phyloP scores from a whole-genome alignment of 2,329 filamentous ascomycete genomes.

The Celoporthe dispersa region DNA sequence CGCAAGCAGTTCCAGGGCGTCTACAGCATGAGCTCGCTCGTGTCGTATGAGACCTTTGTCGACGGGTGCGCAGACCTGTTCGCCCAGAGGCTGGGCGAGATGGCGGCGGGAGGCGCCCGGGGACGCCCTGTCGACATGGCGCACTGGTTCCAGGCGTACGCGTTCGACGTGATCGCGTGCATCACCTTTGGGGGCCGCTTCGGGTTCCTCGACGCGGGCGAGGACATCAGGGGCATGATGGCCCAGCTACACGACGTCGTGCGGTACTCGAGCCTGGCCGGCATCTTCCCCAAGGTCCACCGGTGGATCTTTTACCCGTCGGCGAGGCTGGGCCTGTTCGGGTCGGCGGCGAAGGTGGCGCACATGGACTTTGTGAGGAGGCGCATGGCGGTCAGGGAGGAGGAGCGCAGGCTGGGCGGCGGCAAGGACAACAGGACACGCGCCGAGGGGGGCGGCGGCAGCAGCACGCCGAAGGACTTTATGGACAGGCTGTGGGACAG shows the following conservation, averaged over 20 bases:
- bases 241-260: slow-evolving; percentile 16
- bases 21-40: slow-evolving; percentile 53
- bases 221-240: slow-evolving; percentile 49
- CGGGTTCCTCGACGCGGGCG: slow-evolving; percentile 51
- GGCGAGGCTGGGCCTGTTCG: slow-evolving; percentile 21
- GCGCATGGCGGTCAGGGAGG: slow-evolving; percentile 19
- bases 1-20: slow-evolving; percentile 48
- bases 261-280: slow-evolving; percentile 21
- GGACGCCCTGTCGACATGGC: slow-evolving; percentile 42
- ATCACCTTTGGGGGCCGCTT: slow-evolving; percentile 47
- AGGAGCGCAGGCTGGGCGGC: slow-evolving; percentile 11
- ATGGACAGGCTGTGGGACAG: slow-evolving; percentile 47
- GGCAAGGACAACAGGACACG: neutral
- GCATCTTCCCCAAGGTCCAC: slow-evolving; percentile 21
- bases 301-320: slow-evolving; percentile 20
- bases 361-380: slow-evolving; percentile 20
- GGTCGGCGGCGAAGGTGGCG: slow-evolving; percentile 16
- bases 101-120: slow-evolving; percentile 35
- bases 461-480: slow-evolving; percentile 41
- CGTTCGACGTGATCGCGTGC: slow-evolving; percentile 56
- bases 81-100: slow-evolving; percentile 41
- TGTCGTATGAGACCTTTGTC: slow-evolving; percentile 54
- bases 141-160: slow-evolving; percentile 52
- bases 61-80: slow-evolving; percentile 52
- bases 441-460: neutral